Evolutionary conservation across 192 early-diverging fungal genomes (phyloP).

Genomic region (Chytriomyces confervae): DNA sequence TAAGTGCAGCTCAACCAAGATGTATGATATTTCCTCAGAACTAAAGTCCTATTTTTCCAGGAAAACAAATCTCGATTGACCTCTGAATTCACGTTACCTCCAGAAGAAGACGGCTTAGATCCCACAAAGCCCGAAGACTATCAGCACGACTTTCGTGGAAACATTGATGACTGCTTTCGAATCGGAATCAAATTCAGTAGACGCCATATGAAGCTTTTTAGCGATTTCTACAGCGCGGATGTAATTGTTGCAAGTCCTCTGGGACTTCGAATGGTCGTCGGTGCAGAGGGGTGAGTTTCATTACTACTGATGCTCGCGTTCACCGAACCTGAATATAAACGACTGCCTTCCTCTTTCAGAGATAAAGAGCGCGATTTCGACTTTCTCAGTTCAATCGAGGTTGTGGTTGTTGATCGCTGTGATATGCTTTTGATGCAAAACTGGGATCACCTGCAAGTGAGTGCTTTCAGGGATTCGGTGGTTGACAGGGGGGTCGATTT

Average conservation of each 20-base stretch:
- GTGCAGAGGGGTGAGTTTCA: conserved; percentile 67
- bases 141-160: conserved; percentile 84
- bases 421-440: conserved; percentile 96
- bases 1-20: conserved; percentile 15
- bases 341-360: conserved; percentile 34
- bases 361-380: conserved; percentile 72
- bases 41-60: conserved; percentile 26
- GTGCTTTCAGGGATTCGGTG: neutral
- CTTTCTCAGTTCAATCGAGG: conserved; percentile 91
- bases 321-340: neutral
- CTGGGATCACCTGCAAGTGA: conserved; percentile 92
- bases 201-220: conserved; percentile 85
- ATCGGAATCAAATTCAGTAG: conserved; percentile 89
- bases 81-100: conserved; percentile 74
- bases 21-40: neutral
- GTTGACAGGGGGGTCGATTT: neutral
- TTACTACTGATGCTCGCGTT: neutral
- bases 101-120: conserved; percentile 66
- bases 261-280: conserved; percentile 87
- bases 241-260: conserved; percentile 92
- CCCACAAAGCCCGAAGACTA: conserved; percentile 79
- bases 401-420: conserved; percentile 85
- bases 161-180: conserved; percentile 95
- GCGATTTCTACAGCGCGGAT: conserved; percentile 89
- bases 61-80: conserved; percentile 85